Evolutionary conservation across 768 basidiomycete species (phyloP).

Genomic region (Baorangia bicolor): DNA sequence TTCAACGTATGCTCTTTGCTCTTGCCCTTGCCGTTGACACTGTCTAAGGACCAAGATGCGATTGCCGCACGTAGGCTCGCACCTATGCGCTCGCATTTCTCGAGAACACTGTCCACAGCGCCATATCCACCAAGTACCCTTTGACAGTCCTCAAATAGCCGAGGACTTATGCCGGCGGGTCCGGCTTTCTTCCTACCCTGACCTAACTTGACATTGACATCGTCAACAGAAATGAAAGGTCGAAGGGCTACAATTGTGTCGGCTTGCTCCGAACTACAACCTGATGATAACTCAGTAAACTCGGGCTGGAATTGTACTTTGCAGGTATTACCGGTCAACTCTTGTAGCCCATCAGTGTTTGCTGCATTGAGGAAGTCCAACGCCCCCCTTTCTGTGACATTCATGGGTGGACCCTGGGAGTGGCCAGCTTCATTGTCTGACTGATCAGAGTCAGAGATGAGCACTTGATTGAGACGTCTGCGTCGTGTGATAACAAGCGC

Average conservation of each 20-base stretch:
- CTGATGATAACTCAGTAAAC: conserved; percentile 36
- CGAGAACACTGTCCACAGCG: conserved; percentile 84
- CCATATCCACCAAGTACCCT: conserved; percentile 83
- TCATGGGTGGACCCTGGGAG: conserved; percentile 34
- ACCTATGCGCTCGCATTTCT: conserved; percentile 87
- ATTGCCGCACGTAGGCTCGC: conserved; percentile 69
- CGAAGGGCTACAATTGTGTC: conserved; percentile 72
- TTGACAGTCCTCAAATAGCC: conserved; percentile 88
- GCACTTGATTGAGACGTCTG: conserved; percentile 56
- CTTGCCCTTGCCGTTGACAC: conserved; percentile 36
- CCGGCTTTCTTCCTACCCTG: conserved; percentile 88
- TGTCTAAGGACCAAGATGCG: conserved; percentile 64
- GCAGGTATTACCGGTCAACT: conserved; percentile 61
- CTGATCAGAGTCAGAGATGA: conserved; percentile 62
- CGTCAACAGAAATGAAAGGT: conserved; percentile 75
- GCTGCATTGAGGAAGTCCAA: conserved; percentile 70
- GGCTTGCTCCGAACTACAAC: conserved; percentile 82
- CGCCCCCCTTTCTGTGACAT: conserved; percentile 48
- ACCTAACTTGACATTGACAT: conserved; percentile 71
- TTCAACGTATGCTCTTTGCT: conserved; percentile 34
- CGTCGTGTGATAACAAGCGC: conserved; percentile 41
- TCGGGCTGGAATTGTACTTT: neutral
- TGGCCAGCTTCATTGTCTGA: conserved; percentile 44
- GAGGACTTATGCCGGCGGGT: conserved; percentile 79
- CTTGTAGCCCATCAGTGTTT: conserved; percentile 62